Evolutionary conservation across 139 green algal species (phyloP), one percentile per base, ranked within the genome.

Genomic region (Picocystis salinarum): DNA sequence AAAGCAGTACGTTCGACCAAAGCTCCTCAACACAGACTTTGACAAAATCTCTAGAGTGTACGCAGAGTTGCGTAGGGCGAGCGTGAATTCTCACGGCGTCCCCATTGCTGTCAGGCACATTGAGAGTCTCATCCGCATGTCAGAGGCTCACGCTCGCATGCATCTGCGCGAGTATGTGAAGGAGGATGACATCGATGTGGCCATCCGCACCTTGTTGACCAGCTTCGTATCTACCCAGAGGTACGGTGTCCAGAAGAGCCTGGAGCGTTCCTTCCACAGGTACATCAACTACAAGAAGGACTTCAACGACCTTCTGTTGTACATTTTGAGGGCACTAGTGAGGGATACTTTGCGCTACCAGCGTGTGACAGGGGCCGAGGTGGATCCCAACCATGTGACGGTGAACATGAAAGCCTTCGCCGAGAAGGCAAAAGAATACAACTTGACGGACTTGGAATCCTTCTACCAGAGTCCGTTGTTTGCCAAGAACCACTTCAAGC

Each of bases 211-310:
- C 44, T 79, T 98, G 75, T 67, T 99, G 15, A 68, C 89, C 24
- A 82, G 60, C 36, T 99, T 99, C 65, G 82, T 99, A 50, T 58
- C 61, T 42, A 92, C 73, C 12, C 88, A 99, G 66, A 99, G 96
- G 69, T 79, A 76, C 61, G 75, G 62, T 45, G 74, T 92, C 41
- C 89, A 99, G 62, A 76, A 83, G 48, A 54, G 60, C 34, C 56
- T 99, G 59, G 39, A 64, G 42, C 67, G 71, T 34, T 80, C 74
- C 48, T 83, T 95, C 56, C 34, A 42, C 15, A 42, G 56, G 4
- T 91, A 61, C 52, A 48, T 80, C 45, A 54, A 27, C 11, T 28
- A 52, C 40, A 48, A 55, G 4, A 25, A 45, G 9, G 66, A 78
- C 53, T 66, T 64, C 46, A 51, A 69, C 24, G 51, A 71, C 28